Evolutionary conservation across 2,329 filamentous ascomycete species (phyloP), one percentile per base, ranked within the genome.

Genomic region (Fusarium sacchari): DNA sequence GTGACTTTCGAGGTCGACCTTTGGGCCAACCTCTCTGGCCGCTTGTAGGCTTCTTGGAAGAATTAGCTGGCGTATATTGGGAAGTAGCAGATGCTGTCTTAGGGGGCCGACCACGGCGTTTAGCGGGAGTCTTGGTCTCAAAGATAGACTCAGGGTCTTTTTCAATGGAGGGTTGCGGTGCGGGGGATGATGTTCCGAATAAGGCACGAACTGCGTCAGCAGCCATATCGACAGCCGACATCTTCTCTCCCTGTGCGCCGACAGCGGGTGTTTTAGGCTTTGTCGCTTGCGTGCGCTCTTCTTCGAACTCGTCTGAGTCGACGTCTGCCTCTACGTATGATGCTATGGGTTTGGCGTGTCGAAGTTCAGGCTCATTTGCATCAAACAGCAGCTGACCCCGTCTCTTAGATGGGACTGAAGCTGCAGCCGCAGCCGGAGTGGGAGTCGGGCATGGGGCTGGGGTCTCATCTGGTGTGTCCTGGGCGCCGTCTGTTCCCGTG

Each of bases 271-370:
- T 61, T 28, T 44, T 56, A 20, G 66, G 30, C 42, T 32, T 47
- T 15, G 36, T 36, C 42, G 60, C 57, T 66, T 83, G 62, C n/a
- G 80, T 72, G 40, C 85, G 83, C 17, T 86, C 80, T 22, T 84
- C 84, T 37, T 88, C 86, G 8, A 84, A 83, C 13, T 81, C 80
- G 28, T 83, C 83, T 14, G 78, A 62, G 12, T 84, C 82, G 40
- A 71, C 40, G 47, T 88, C 84, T 36, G 86, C 86, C 55, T 88
- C 87, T 6, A 85, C 80, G 60, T 89, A 90, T 3, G 87, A 88
- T 36, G 83, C 72, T 72, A 80, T 84, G 11, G 88, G 88, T 71
- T 85, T 88, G 14, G 88, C 86, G 67, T 88, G 87, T 28, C 88
- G 83, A 26, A 89, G 80, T 17, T 82, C 79, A 28, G 87, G 87